Evolutionary conservation across 306 rosid species (phyloP), one percentile per base, ranked within the genome.

Genomic region (Quercus cerris): DNA sequence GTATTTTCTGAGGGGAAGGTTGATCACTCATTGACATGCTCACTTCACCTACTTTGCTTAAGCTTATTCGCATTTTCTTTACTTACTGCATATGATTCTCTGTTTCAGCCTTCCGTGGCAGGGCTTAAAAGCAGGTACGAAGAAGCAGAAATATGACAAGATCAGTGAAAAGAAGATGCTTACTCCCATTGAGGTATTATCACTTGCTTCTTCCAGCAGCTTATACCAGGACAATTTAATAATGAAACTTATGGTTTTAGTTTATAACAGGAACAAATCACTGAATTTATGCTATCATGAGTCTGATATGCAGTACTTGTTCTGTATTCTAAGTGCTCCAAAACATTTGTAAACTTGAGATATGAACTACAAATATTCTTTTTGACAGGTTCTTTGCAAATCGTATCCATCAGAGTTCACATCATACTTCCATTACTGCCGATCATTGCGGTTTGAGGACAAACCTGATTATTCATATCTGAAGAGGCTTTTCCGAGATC

Each of bases 1-100:
- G 99, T 95, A 95, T 85, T 95, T 95, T 82, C 84, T 95, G 86
- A 87, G 99, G 87, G 99, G 99, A 87, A 95, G 99, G 99, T 95
- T 72, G 89, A 74, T 77, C 56, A 75, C 61, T 52, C 52, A 23
- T 77, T 23, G 12, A 56, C 12, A 62, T 75, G 70, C 71, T 81
- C 73, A 52, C 68, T 63, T 63, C 4, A 54, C 28, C 54, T 51
- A 30, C 18, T 56, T 63, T 56, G 38, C 23, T 35, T 78, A 18
- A 64, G 54, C 41, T 78, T 80, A 49, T 54, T 35, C 72, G 19
- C 41, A 58, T 54, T 83, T 57, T 49, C 54, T 74, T 79, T 76
- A 79, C 58, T 80, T 77, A 81, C 78, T 44, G 22, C n/a, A 28
- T 69, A 70, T 61, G 22, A 59, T 76, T 83, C 33, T 88, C 44